phyloP scores from a whole-genome alignment of 306 rosid genomes.

The Mucuna pruriens region DNA sequence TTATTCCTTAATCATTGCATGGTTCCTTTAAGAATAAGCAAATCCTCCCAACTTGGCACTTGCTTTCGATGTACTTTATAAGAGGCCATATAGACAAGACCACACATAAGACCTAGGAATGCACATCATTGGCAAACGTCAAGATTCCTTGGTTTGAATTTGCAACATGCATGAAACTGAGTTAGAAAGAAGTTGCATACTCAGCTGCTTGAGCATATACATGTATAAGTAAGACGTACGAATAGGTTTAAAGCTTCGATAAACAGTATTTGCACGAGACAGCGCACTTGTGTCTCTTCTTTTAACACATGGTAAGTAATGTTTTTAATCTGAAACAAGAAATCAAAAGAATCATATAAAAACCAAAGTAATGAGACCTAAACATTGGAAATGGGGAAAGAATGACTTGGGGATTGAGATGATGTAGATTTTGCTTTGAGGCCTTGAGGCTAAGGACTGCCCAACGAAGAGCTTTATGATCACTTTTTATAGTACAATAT shows the following conservation, averaged over 20 bases:
- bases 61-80: slow-evolving; percentile 6
- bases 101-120: slow-evolving; percentile 22
- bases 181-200: slow-evolving; percentile 24
- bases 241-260: slow-evolving; percentile 31
- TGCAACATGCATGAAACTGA: slow-evolving; percentile 26
- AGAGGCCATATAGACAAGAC: slow-evolving; percentile 26
- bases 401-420: slow-evolving; percentile 59
- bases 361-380: slow-evolving; percentile 58
- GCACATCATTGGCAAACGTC: neutral
- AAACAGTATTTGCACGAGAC: slow-evolving; percentile 29
- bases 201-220: slow-evolving; percentile 22
- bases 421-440: slow-evolving; percentile 53
- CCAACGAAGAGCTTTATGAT: slow-evolving; percentile 63
- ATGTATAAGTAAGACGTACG: slow-evolving; percentile 33
- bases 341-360: slow-evolving; percentile 50
- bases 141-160: slow-evolving; percentile 42
- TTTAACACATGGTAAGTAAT: slow-evolving; percentile 50
- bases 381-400: slow-evolving; percentile 81
- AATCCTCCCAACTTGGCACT: slow-evolving; percentile 6
- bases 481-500: slow-evolving; percentile 58
- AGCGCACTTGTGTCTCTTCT: slow-evolving; percentile 53
- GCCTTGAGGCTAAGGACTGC: slow-evolving; percentile 56
- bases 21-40: slow-evolving; percentile 31
- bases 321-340: slow-evolving; percentile 44
- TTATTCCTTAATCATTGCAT: slow-evolving; percentile 35